These are phyloP conservation scores for Vinca major DNA, from an alignment of 305 asterid species.

Conservation along the genomic window DNA sequence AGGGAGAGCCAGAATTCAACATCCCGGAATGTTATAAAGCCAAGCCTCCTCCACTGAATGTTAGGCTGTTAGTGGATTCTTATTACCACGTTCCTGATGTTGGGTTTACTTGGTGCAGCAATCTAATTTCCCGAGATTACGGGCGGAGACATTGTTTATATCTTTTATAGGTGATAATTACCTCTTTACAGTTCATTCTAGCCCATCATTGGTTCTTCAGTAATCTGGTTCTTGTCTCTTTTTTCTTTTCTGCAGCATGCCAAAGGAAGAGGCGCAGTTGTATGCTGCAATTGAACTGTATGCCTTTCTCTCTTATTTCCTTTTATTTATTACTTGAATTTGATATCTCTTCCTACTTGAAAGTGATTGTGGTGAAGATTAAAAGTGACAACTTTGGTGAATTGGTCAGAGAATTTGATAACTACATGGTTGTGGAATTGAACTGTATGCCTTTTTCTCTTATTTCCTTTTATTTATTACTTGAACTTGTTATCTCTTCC, in stretches of 20 bases:
- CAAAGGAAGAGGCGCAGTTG: conserved; percentile 87
- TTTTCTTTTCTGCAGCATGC: conserved; percentile 54
- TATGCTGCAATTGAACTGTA: conserved; percentile 90
- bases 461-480: conserved; percentile 12
- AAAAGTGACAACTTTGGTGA: background rate
- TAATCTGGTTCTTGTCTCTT: conserved; percentile 19
- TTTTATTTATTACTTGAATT: conserved; percentile 5
- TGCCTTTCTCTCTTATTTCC: conserved; percentile 20
- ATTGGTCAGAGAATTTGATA: background rate
- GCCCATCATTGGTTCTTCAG: conserved; percentile 3
- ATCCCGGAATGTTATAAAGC: conserved; percentile 85
- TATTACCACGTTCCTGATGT: background rate
- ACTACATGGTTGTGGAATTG: conserved; percentile 34
- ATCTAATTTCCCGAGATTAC: conserved; percentile 50
- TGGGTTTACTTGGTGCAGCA: conserved; percentile 39
- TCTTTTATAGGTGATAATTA: conserved; percentile 64
- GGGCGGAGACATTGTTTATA: conserved; percentile 63
- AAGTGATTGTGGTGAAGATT: background rate
- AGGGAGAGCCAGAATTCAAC: conserved; percentile 71
- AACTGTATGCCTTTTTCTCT: conserved; percentile 49
- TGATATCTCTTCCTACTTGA: background rate
- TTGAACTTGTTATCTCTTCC: background rate
- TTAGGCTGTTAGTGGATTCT: background rate
- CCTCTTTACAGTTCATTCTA: background rate
- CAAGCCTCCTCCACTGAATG: conserved; percentile 68